Evolutionary conservation across 106 monocot species (phyloP).

Genomic region (Allium cepa): DNA sequence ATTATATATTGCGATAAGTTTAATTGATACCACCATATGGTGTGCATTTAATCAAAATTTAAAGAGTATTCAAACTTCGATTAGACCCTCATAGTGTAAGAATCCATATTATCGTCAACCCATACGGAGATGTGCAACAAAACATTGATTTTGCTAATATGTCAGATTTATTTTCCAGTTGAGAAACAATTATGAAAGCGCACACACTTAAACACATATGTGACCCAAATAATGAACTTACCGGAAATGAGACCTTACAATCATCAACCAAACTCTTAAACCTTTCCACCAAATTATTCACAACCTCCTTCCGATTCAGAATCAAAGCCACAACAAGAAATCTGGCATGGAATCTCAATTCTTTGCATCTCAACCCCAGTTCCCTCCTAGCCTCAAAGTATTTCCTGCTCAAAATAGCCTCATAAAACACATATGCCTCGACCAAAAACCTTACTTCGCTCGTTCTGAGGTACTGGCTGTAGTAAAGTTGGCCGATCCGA

Average conservation of each 20-base stretch:
- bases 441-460: constrained; percentile 82
- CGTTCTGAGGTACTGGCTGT: constrained; percentile 74
- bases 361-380: constrained; percentile 75
- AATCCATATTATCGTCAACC: too few relatives aligned
- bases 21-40: too few relatives aligned
- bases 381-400: constrained; percentile 61
- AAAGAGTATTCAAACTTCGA: background rate
- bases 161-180: too few relatives aligned
- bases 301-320: constrained; percentile 13
- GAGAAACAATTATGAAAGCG: too few relatives aligned
- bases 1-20: too few relatives aligned
- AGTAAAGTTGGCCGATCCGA: constrained; percentile 96
- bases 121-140: too few relatives aligned
- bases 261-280: constrained; percentile 6
- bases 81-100: background rate
- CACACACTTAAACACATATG: too few relatives aligned
- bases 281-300: constrained; percentile 7
- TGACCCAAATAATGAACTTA: background rate
- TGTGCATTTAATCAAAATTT: too few relatives aligned
- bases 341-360: constrained; percentile 80
- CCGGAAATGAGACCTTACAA: constrained; percentile 11
- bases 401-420: constrained; percentile 69
- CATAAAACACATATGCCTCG: constrained; percentile 90
- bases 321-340: constrained; percentile 60
- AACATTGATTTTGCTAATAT: too few relatives aligned